phyloP scores from a whole-genome alignment of 805 yeast genomes.

The Saccharomycopsis olivae region DNA sequence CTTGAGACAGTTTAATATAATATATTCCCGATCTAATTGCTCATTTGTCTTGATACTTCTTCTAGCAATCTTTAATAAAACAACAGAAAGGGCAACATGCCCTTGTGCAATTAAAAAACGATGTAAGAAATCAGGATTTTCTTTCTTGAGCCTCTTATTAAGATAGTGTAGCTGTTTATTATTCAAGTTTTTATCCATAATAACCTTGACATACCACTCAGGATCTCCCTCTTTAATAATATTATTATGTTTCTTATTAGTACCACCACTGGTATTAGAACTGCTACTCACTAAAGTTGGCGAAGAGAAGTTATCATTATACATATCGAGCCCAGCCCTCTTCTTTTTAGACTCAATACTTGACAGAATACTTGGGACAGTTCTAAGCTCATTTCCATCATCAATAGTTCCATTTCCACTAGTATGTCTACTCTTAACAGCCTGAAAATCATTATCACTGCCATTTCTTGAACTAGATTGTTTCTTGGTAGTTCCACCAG shows the following conservation, averaged over 20 bases:
- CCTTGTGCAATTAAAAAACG: slow-evolving; percentile 42
- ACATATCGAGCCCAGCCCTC: neutral
- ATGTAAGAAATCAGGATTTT: slow-evolving; percentile 22
- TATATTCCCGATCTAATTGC: slow-evolving; percentile 40
- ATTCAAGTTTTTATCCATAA: slow-evolving; percentile 30
- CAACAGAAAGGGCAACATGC: slow-evolving; percentile 34
- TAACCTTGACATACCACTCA: slow-evolving; percentile 33
- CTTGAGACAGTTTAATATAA: slow-evolving; percentile 40
- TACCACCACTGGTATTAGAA: slow-evolving; percentile 2
- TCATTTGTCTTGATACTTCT: slow-evolving; percentile 31
- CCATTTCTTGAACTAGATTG: neutral
- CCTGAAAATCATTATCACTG: slow-evolving; percentile 1
- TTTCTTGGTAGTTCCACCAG: slow-evolving; percentile 9
- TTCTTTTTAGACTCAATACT: slow-evolving; percentile 11
- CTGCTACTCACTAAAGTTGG: slow-evolving; percentile 9
- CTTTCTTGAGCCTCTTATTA: slow-evolving; percentile 19
- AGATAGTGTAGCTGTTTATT: slow-evolving; percentile 29
- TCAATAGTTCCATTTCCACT: neutral
- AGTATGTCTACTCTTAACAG: neutral
- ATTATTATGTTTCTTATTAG: slow-evolving; percentile 1
- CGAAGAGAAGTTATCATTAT: slow-evolving; percentile 11
- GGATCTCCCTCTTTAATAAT: slow-evolving; percentile 25
- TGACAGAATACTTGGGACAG: slow-evolving; percentile 9
- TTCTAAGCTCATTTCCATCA: slow-evolving; percentile 1
- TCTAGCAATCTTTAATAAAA: slow-evolving; percentile 29